These are phyloP conservation scores for Cryptococcus sp. DNA, from an alignment of 1,284 basidiomycete species.

Conservation along the genomic window DNA sequence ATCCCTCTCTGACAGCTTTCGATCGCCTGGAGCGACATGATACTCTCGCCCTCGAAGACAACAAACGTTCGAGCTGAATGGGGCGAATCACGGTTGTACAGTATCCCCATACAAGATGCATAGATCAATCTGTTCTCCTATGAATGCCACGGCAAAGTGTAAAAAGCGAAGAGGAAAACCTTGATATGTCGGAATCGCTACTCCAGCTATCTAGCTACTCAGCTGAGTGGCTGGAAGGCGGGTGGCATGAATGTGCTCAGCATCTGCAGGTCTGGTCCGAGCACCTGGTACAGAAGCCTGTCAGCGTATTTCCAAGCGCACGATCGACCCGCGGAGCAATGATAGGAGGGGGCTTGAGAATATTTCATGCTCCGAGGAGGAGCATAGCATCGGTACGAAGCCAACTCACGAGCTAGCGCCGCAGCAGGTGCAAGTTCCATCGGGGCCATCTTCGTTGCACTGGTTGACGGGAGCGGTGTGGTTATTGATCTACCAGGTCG, in stretches of 20 bases:
- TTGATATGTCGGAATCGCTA: neutral
- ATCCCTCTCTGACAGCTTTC: neutral
- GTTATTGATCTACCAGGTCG: neutral
- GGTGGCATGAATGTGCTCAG: neutral
- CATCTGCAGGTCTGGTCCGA: neutral
- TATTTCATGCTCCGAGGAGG: no score
- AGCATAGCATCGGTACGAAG: neutral
- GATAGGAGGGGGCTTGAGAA: neutral
- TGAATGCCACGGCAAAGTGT: neutral
- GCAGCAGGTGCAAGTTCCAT: conserved; percentile 18
- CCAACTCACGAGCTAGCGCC: conserved; percentile 13
- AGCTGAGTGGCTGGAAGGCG: neutral
- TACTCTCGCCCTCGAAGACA: neutral
- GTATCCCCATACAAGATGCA: neutral
- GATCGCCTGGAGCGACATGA: neutral
- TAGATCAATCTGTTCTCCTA: neutral
- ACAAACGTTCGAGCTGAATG: neutral
- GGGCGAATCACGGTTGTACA: neutral
- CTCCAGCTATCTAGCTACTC: no score
- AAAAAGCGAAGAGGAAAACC: neutral
- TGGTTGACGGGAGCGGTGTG: conserved; percentile 13
- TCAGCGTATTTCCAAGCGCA: conserved; percentile 5
- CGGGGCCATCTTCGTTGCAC: conserved; percentile 16
- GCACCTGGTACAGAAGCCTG: neutral
- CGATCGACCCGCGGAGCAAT: neutral